Evolutionary conservation across 352 stramenopile species (phyloP).

Genomic region (Phytophthora capsici): DNA sequence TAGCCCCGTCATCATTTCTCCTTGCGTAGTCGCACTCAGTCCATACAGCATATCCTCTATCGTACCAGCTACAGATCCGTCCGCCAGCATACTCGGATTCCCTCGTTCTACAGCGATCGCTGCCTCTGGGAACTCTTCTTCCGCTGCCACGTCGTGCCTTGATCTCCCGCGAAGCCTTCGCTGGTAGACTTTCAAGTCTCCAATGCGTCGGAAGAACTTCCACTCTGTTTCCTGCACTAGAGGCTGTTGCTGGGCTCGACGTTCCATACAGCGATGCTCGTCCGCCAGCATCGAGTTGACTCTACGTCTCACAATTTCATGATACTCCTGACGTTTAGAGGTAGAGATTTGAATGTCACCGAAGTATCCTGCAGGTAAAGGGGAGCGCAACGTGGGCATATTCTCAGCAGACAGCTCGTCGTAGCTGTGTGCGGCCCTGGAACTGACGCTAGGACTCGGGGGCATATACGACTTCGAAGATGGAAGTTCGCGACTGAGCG

Average conservation of each 20-base stretch:
- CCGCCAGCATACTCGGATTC: conserved; percentile 45
- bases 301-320: conserved; percentile 27
- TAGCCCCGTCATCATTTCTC: conserved; percentile 43
- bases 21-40: conserved; percentile 31
- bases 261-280: conserved; percentile 35
- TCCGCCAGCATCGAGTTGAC: conserved; percentile 40
- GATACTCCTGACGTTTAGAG: conserved; percentile 41
- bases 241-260: conserved; percentile 29
- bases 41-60: conserved; percentile 60
- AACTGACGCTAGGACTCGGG: conserved; percentile 13
- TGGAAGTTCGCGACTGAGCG: conserved; percentile 26
- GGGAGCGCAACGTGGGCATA: conserved; percentile 22
- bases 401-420: conserved; percentile 14
- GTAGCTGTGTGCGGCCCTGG: conserved; percentile 4
- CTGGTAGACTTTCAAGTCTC: conserved; percentile 49
- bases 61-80: conserved; percentile 38
- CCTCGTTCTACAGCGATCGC: conserved; percentile 26
- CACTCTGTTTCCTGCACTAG: conserved; percentile 48
- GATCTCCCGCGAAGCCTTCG: conserved; percentile 28
- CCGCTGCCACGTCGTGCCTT: conserved; percentile 26
- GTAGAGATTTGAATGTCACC: conserved; percentile 28
- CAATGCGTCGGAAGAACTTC: conserved; percentile 46
- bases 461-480: conserved; percentile 16
- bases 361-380: conserved; percentile 39
- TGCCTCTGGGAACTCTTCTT: conserved; percentile 32